These are phyloP conservation scores for Ustilago sp. DNA, from an alignment of 1,284 basidiomycete species.

Conservation along the genomic window DNA sequence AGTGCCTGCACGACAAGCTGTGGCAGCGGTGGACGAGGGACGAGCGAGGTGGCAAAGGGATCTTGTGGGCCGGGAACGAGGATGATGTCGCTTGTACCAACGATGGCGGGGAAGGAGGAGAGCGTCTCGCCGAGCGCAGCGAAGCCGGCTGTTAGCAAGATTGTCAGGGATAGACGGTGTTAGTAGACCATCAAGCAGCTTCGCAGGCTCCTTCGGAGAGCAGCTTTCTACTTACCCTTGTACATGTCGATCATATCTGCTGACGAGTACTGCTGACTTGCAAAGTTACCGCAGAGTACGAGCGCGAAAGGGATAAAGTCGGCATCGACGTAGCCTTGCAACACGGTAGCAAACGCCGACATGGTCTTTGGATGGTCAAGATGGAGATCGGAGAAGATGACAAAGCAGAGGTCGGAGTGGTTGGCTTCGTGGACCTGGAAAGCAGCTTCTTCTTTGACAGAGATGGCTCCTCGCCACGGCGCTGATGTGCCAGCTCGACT, in stretches of 20 bases:
- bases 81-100: slow-evolving; percentile 85
- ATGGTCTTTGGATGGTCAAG: slow-evolving; percentile 89
- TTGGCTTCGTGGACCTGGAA: slow-evolving; percentile 63
- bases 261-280: slow-evolving; percentile 80
- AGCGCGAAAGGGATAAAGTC: slow-evolving; percentile 86
- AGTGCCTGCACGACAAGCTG: slow-evolving; percentile 76
- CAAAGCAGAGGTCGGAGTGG: slow-evolving; percentile 76
- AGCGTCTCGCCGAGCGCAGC: slow-evolving; percentile 83
- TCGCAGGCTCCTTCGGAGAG: too few relatives aligned
- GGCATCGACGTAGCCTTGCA: slow-evolving; percentile 88
- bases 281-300: slow-evolving; percentile 93
- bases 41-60: slow-evolving; percentile 76
- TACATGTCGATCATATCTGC: slow-evolving; percentile 83
- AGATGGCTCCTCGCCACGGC: slow-evolving; percentile 77
- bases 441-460: slow-evolving; percentile 88
- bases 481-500: slow-evolving; percentile 6
- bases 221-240: slow-evolving; percentile 74
- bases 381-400: slow-evolving; percentile 94
- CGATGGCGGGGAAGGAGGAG: slow-evolving; percentile 80
- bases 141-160: slow-evolving; percentile 22
- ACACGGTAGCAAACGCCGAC: slow-evolving; percentile 81
- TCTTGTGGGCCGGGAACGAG: slow-evolving; percentile 94
- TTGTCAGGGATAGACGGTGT: not conserved
- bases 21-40: slow-evolving; percentile 75
- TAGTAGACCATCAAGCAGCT: not conserved